Base-by-base conservation (phyloP, 2,329 filamentous ascomycete genomes). In the Tolypocladium ovalisporum region DNA sequence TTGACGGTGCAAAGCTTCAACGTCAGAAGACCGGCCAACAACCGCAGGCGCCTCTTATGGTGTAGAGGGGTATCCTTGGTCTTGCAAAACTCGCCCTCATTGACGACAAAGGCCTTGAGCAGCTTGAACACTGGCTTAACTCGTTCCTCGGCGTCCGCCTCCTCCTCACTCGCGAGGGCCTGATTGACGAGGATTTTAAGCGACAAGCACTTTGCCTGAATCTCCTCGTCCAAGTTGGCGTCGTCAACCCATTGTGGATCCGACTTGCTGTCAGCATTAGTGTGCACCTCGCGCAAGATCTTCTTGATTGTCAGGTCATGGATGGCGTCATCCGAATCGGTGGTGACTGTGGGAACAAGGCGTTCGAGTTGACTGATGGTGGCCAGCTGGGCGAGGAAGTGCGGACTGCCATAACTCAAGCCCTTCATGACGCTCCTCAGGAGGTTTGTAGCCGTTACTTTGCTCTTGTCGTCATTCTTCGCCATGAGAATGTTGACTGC, bases 401-500 rank as follows among this genome's bases (percentile, higher is more conserved):
- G 81, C 37, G 87, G 77, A 13, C 82, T 80, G 1, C 84, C 89
- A 62, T 90, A 92, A 3, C 80, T 77, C 77, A 89, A 92, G 54
- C 84, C 81, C 62, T 89, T 85, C 62, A 89, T 82, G 59, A 87
- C 87, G 68, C 87, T 88, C 57, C 87, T 82, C 9, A 97, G 73
- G 13, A 99, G 79, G 64, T 95, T 91, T 56, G 87, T 91, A 9
- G 90, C 89, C 59, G 90, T 89, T 75, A 95, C 87, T 66, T 92
- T 73, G 63, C 79, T 88, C 70, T 90, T 94, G 54, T 92, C 85
- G 27, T 84, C 79, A 52, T 78, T 77, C 64, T 86, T 86, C 39
- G 89, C 86, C 72, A 96, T 84, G 56, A 99, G 79, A 62, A 99
- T 91, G 34, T 90, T 92, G 54, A 97, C 85, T 0, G 94, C 94